phyloP scores from a whole-genome alignment of 2,329 filamentous ascomycete genomes.

The Lachnellula cervina region DNA sequence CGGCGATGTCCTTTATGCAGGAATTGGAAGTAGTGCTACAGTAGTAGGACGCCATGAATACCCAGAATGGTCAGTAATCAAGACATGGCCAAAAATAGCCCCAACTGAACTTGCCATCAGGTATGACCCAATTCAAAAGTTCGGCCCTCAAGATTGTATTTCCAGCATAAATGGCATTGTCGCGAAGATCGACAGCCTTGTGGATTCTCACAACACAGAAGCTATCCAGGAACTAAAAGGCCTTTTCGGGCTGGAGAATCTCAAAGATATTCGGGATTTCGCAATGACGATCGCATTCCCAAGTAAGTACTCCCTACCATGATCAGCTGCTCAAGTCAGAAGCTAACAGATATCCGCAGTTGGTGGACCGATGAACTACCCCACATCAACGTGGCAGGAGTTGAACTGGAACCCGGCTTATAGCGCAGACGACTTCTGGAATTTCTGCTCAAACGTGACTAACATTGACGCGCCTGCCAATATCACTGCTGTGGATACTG shows the following conservation, averaged over 20 bases:
- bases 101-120: constrained; percentile 7
- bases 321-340: neutral
- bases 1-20: constrained; percentile 42
- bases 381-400: constrained; percentile 50
- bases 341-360: constrained; percentile 20
- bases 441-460: constrained; percentile 49
- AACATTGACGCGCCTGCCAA: constrained; percentile 40
- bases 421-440: constrained; percentile 43
- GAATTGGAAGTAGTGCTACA: constrained; percentile 44
- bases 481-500: constrained; percentile 41
- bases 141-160: constrained; percentile 45
- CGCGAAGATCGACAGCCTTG: constrained; percentile 44
- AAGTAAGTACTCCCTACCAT: constrained; percentile 6
- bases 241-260: constrained; percentile 41
- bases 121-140: constrained; percentile 44
- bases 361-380: constrained; percentile 45
- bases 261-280: constrained; percentile 44
- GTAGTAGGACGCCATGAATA: constrained; percentile 40
- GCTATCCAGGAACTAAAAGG: constrained; percentile 43
- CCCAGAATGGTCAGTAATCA: constrained; percentile 38
- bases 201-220: constrained; percentile 37
- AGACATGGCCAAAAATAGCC: neutral
- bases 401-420: constrained; percentile 43
- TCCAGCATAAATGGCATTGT: constrained; percentile 44
- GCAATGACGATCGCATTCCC: constrained; percentile 45